Conservation (phyloP, 2,329 filamentous ascomycete genomes). For the Pseudogymnoascus sp. region DNA sequence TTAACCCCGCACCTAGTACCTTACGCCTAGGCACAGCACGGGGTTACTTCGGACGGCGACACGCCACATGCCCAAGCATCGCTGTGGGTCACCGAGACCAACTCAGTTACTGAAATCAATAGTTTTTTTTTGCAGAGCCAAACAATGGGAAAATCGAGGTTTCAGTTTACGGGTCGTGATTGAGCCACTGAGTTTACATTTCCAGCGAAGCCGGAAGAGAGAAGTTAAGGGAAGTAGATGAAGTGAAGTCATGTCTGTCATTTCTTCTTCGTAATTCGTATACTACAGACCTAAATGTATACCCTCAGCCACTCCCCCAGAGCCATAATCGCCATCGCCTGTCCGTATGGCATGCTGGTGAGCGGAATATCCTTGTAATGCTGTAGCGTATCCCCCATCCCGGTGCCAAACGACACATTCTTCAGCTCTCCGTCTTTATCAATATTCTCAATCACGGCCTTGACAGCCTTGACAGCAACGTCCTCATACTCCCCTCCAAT, state of each 20-base stretch:
- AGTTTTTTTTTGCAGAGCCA: not conserved
- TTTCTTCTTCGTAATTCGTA: conserved; percentile 2
- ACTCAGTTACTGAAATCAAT: not conserved
- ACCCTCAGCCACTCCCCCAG: conserved; percentile 63
- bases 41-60: not conserved
- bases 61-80: not conserved
- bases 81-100: not conserved
- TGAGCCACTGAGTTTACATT: not conserved
- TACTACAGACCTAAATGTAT: conserved; percentile 33
- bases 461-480: conserved; percentile 56
- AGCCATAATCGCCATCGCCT: conserved; percentile 78
- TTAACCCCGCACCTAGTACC: not conserved
- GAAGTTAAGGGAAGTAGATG: too few species aligned
- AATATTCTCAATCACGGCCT: conserved; percentile 58
- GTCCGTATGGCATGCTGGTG: conserved; percentile 78
- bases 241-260: not conserved
- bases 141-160: not conserved
- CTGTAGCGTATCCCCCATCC: conserved; percentile 63
- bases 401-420: conserved; percentile 71
- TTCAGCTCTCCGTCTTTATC: conserved; percentile 59
- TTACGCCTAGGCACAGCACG: not conserved
- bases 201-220: not conserved
- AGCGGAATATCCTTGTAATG: conserved; percentile 69
- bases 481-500: conserved; percentile 52
- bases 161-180: not conserved